Percentiles rank a stretch among this genome's conserved stretches.
These are phyloP conservation scores for Pythium biforme DNA, from an alignment of 352 stramenopile genomes.

Conservation along the genomic window DNA sequence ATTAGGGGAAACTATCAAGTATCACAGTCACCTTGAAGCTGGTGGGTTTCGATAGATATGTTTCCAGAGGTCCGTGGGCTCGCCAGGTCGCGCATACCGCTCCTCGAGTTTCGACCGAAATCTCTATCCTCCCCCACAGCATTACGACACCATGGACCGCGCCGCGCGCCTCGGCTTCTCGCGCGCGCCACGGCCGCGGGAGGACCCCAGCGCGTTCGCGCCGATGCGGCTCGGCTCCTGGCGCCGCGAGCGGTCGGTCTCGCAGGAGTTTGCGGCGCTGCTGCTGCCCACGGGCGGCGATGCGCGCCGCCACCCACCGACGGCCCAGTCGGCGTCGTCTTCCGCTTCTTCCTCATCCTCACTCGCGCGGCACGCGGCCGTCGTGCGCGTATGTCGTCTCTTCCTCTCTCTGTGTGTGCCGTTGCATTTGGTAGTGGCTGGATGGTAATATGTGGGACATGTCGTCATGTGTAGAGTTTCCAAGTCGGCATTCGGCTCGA, in stretches of 20 bases:
- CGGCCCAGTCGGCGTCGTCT: background rate
- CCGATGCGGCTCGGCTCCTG: constrained; percentile 66
- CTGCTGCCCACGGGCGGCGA: constrained; percentile 34
- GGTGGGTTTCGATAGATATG: constrained; percentile 29
- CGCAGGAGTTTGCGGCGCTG: constrained; percentile 58
- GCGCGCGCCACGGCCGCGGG: constrained; percentile 33
- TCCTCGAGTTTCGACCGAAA: too few relatives aligned
- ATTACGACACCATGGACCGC: constrained; percentile 28
- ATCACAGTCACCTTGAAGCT: constrained; percentile 28
- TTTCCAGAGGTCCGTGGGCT: constrained; percentile 17
- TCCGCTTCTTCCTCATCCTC: background rate
- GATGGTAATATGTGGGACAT: background rate
- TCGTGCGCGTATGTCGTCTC: constrained; percentile 19
- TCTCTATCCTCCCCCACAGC: too few relatives aligned
- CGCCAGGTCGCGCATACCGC: background rate
- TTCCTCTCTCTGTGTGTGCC: background rate
- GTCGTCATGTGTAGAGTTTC: constrained; percentile 41
- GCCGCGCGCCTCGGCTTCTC: constrained; percentile 16
- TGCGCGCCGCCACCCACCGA: constrained; percentile 3
- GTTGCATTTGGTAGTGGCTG: background rate
- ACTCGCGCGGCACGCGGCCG: background rate
- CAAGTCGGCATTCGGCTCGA: constrained; percentile 66
- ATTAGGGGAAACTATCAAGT: constrained; percentile 1
- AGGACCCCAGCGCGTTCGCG: constrained; percentile 44
- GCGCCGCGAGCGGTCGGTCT: constrained; percentile 58